Base-by-base conservation (phyloP, 495 filamentous ascomycete species). In the Filosporella fistucella region DNA sequence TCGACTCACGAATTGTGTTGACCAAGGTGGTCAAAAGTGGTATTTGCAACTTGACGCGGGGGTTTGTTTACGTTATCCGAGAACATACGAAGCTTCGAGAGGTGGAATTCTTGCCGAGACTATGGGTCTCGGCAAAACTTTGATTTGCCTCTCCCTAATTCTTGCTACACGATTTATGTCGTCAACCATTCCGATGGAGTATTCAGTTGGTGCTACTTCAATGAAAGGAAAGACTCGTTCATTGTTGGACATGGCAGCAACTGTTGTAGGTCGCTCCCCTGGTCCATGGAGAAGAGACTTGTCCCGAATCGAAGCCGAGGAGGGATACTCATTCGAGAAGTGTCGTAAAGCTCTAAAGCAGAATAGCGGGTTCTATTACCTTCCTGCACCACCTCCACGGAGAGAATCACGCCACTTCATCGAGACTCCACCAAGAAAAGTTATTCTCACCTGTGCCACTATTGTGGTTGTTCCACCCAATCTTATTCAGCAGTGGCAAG, bases 71-170 rank as follows among this genome's bases (percentile, higher is more conserved):
- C 65, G 72, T 28, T 72, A 85, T 14, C 84, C 85, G 22, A 68
- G 72, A 8, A 74, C 77, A 45, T 95, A 93, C 58, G 88, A 91
- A 13, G 77, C 82, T 43, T 76, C 82, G 17, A 73, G 72, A 48
- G 91, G 91, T 41, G 91, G 91, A 0, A 87, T 91, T 22, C 65
- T 88, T 16, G 84, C 84, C 2, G 74, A 82, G 49, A 93, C 76
- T 35, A 85, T 87, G 81, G 79, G 78, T 32, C 61, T 61, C 4
- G 91, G 91, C 0, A 97, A 97, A 68, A 96, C 91, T 0, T 63
- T 96, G 22, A 94, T 97, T 9, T 89, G 86, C 47, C 68, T 97
- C 14, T 76, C 90, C 23, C 67, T 91, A 2, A 87, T 96, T 30
- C 69, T 94, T n/a, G 82, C 87, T 10, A 95, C 89, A 0, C 81